Evolutionary conservation across 2,329 filamentous ascomycete species (phyloP), one percentile per base, ranked within the genome.

Genomic region (Trichoderma sp.): DNA sequence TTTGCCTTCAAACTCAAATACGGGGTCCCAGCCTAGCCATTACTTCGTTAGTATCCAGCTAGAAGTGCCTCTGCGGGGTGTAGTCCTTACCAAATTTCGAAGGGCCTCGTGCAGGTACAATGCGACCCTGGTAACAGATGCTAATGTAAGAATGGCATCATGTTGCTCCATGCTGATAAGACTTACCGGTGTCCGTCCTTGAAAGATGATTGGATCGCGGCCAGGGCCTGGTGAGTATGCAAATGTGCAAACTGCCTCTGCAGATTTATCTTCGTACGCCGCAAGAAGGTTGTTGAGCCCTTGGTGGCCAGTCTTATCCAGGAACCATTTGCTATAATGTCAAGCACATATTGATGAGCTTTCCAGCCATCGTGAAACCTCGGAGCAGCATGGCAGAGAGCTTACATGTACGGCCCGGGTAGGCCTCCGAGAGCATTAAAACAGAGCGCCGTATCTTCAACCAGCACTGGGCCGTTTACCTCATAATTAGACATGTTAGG

Each of bases 191-290:
- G 95, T 98, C 72, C 93, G 87, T 9, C 96, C 96, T 82, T 99
- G 95, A 83, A 99, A 99, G 17, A 98, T 85, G 32, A 97, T 86
- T 1, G 93, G 91, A 78, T 97, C 90, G 68, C 93, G 86, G 3
- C 93, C 95, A 5, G 95, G 96, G 0, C 95, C 96, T 74, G 91
- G 88, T 69, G 90, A 96, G 83, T 97, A 98, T 28, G 91, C 96
- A 82, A 99, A 99, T 0, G 96, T 99, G 83, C 95, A 98, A 59
- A 99, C 93, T 20, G 96, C 95, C 82, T 97, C 91, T 58, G 94
- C 94, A 58, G 91, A 92, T 82, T 98, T 98, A 83, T 99, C 93
- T 32, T 93, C 87, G 80, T 97, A 98, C 7, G 92, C 94, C 67
- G 90, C 91, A 53, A 99, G 90, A 74, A 99, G 88, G 79, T 95